Percentiles rank a stretch among this genome's conserved stretches.
Conservation (phyloP, 495 filamentous ascomycete species). For the Daldinia grandis region DNA sequence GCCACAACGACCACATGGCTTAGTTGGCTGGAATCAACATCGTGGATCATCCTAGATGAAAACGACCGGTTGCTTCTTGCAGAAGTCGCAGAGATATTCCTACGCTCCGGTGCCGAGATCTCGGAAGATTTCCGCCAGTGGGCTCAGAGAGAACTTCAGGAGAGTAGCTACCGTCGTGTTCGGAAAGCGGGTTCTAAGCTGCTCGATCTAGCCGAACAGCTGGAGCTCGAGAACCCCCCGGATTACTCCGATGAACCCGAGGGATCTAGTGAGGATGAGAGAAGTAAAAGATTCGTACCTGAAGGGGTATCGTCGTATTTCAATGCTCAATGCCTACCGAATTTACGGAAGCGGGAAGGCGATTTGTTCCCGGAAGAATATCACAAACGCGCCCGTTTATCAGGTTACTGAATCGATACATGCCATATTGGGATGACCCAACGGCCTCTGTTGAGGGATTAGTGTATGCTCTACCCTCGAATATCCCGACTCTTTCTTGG, state of each 20-base stretch:
- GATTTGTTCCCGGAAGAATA: neutral
- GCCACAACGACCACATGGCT: neutral
- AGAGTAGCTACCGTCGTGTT: neutral
- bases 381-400: neutral
- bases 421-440: too few relatives aligned
- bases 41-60: neutral
- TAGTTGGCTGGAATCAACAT: neutral
- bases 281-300: neutral
- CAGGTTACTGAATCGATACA: neutral
- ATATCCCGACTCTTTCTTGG: too few relatives aligned
- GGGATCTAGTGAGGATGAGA: neutral
- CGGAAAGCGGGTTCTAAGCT: neutral
- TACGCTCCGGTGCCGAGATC: neutral
- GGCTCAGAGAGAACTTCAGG: neutral
- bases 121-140: neutral
- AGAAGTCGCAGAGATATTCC: neutral
- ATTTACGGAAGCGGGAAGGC: constrained; percentile 2
- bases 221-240: neutral
- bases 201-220: neutral
- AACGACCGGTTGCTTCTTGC: neutral
- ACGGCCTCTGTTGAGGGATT: too few relatives aligned
- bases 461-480: too few relatives aligned
- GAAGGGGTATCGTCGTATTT: neutral
- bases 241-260: neutral
- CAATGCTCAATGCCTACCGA: neutral